Percentiles rank a stretch among this genome's conserved stretches.
These are phyloP conservation scores for Colletotrichum tabaci DNA, from an alignment of 2,329 filamentous ascomycete species.

Conservation along the genomic window DNA sequence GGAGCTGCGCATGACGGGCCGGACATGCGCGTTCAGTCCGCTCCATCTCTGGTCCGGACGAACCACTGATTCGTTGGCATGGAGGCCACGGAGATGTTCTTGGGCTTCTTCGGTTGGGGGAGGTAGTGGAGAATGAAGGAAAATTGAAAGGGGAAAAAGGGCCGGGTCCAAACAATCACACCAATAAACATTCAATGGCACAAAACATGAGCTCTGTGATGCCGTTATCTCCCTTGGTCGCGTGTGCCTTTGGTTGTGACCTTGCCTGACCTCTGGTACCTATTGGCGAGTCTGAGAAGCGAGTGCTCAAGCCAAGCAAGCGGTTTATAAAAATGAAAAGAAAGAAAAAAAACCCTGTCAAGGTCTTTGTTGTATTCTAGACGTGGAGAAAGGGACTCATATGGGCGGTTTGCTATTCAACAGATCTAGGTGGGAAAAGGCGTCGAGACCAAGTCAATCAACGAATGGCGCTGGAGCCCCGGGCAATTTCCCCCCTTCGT, in stretches of 20 bases:
- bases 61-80: slow-evolving; percentile 22
- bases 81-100: slow-evolving; percentile 1
- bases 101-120: slow-evolving; percentile 4
- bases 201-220: slow-evolving; percentile 12
- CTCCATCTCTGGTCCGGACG: slow-evolving; percentile 29
- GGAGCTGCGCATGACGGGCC: slow-evolving; percentile 18
- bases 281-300: not conserved
- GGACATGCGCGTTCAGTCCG: slow-evolving; percentile 25
- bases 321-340: no score
- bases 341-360: no score
- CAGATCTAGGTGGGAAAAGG: not conserved
- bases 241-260: not conserved
- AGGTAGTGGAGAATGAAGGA: slow-evolving; percentile 15
- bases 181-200: slow-evolving; percentile 3
- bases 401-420: not conserved
- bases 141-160: not conserved
- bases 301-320: no score
- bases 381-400: not conserved
- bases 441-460: not conserved
- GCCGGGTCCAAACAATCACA: not conserved
- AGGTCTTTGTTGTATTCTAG: not conserved
- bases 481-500: not conserved
- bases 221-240: not conserved
- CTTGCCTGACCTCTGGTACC: not conserved
- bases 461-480: not conserved